These are phyloP conservation scores for Solanum chaucha DNA, from an alignment of 257 asterid species.

Conservation along the genomic window DNA sequence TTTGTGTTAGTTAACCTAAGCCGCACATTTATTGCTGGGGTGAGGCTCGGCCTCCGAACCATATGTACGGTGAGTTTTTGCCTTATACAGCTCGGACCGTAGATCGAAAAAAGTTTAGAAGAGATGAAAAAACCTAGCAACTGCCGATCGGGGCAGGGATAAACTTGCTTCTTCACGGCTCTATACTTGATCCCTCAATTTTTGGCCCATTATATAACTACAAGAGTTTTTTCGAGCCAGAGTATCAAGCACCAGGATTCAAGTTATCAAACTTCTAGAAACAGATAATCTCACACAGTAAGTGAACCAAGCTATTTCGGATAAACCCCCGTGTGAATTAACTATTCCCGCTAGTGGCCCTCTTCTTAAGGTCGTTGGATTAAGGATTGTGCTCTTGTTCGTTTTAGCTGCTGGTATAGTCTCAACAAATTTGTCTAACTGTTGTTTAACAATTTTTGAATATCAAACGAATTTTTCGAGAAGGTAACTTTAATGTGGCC, in stretches of 20 bases:
- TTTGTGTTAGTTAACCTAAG: background rate
- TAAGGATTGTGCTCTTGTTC: background rate
- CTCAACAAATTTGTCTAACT: background rate
- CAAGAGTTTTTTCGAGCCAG: background rate
- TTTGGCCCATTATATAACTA: background rate
- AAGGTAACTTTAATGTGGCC: background rate
- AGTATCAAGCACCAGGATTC: background rate
- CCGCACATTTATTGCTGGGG: fast-evolving
- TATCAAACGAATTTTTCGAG: background rate
- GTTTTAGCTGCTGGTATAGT: background rate
- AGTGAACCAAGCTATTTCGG: background rate
- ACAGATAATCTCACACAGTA: no score
- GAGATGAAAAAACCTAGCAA: background rate
- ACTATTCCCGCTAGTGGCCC: background rate
- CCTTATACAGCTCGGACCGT: background rate
- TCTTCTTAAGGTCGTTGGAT: background rate
- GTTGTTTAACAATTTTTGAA: background rate
- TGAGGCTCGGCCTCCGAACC: background rate
- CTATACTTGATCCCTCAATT: background rate
- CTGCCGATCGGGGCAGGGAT: background rate
- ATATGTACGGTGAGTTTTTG: background rate
- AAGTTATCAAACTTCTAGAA: no score
- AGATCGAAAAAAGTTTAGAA: no score
- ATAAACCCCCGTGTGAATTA: background rate
- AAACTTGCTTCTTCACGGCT: background rate